These are phyloP conservation scores for Fusarium equiseti DNA, from an alignment of 2,329 filamentous ascomycete genomes.

Conservation along the genomic window DNA sequence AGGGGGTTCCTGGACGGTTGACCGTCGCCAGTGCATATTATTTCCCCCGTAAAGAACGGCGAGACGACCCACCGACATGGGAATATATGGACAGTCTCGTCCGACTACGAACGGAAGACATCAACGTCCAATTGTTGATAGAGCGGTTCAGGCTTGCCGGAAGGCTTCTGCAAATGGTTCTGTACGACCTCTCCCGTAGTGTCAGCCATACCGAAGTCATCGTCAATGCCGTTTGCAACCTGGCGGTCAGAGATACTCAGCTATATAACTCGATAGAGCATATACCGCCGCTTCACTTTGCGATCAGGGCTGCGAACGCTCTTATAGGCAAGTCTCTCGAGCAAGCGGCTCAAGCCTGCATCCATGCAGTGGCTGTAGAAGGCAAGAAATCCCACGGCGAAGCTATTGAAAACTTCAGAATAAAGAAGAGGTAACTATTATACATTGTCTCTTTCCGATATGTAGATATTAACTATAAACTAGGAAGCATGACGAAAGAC, in stretches of 20 bases:
- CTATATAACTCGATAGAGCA: neutral
- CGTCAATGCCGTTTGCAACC: neutral
- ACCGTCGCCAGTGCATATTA: neutral
- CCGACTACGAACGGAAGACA: neutral
- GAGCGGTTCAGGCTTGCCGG: neutral
- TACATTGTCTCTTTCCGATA: too few species aligned
- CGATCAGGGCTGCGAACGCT: neutral
- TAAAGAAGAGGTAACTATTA: neutral
- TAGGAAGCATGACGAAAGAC: neutral
- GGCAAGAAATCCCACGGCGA: neutral
- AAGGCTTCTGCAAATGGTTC: neutral
- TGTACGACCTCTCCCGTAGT: neutral
- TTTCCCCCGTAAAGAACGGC: neutral
- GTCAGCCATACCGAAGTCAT: neutral
- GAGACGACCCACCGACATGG: neutral
- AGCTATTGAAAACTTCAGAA: neutral
- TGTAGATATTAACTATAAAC: neutral
- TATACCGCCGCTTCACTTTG: too few species aligned
- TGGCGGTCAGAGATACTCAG: neutral
- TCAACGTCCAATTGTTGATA: rapidly evolving
- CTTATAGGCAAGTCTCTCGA: neutral
- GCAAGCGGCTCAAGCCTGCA: neutral
- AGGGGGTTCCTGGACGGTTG: neutral
- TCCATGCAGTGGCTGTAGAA: neutral
- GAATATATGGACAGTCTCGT: neutral